Evolutionary conservation across 2,329 filamentous ascomycete genomes (phyloP).

Genomic region (Thyridium curvatum): DNA sequence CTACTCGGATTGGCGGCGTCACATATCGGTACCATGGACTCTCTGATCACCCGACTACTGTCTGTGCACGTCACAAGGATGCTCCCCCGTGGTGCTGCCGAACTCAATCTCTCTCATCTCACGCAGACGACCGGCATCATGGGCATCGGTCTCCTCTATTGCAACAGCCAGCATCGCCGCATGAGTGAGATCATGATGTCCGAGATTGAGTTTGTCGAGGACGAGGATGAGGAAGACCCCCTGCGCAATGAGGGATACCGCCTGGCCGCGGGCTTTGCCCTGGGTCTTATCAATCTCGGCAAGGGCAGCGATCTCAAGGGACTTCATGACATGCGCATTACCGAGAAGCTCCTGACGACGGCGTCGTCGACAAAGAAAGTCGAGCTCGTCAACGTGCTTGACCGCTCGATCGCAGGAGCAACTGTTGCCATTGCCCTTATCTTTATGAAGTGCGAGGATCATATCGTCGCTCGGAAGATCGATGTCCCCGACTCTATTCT

Average conservation of each 20-base stretch:
- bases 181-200: slow-evolving; percentile 99
- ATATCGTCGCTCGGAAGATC: slow-evolving; percentile 80
- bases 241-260: slow-evolving; percentile 94
- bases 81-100: slow-evolving; percentile 85
- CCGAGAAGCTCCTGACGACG: slow-evolving; percentile 78
- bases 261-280: slow-evolving; percentile 84
- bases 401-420: slow-evolving; percentile 88
- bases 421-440: slow-evolving; percentile 86
- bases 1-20: slow-evolving; percentile 87
- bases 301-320: slow-evolving; percentile 85
- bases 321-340: slow-evolving; percentile 87
- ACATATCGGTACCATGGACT: slow-evolving; percentile 96
- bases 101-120: slow-evolving; percentile 85
- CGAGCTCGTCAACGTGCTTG: slow-evolving; percentile 84
- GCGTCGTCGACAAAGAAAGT: slow-evolving; percentile 88
- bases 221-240: slow-evolving; percentile 74
- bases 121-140: slow-evolving; percentile 96
- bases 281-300: slow-evolving; percentile 91
- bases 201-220: slow-evolving; percentile 85
- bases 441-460: slow-evolving; percentile 94
- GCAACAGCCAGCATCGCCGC: slow-evolving; percentile 88
- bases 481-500: slow-evolving; percentile 85
- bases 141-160: slow-evolving; percentile 93
- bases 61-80: slow-evolving; percentile 96
- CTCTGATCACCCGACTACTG: slow-evolving; percentile 81